Conservation (phyloP, 1,284 basidiomycete species). For the Taiwanofungus camphoratus region DNA sequence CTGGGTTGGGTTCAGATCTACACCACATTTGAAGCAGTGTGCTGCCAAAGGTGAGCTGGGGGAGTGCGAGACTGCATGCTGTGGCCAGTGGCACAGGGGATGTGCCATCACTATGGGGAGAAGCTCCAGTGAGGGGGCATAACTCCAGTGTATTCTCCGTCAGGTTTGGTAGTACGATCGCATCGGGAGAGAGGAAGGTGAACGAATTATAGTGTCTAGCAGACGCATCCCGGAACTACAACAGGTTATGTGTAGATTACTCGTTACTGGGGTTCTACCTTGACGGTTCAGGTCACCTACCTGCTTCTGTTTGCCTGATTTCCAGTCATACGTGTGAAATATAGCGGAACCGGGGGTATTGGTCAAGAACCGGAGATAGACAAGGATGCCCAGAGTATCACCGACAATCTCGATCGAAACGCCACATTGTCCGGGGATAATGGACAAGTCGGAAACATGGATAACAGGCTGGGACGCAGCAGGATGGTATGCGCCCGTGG, state of each 20-base stretch:
- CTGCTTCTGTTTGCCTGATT: constrained; percentile 31
- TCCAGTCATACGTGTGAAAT: constrained; percentile 40
- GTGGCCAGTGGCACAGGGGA: constrained; percentile 11
- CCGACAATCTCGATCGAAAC: constrained; percentile 45
- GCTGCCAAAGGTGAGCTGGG: constrained; percentile 7
- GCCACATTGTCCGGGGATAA: constrained; percentile 21
- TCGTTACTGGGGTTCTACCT: too few relatives aligned
- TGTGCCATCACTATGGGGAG: background rate
- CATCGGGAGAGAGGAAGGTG: constrained; percentile 34
- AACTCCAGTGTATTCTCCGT: constrained; percentile 18
- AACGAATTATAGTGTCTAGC: constrained; percentile 20
- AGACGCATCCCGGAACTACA: background rate
- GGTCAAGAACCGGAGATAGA: constrained; percentile 25
- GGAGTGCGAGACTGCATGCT: constrained; percentile 14
- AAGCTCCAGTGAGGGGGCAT: constrained; percentile 10
- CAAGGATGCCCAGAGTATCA: constrained; percentile 33
- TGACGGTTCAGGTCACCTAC: too few relatives aligned
- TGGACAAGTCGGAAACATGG: constrained; percentile 21
- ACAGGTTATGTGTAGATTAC: too few relatives aligned
- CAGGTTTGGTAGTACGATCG: constrained; percentile 28
- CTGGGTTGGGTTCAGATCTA: constrained; percentile 20
- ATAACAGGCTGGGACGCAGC: constrained; percentile 31
- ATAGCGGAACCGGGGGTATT: constrained; percentile 17
- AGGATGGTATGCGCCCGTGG: constrained; percentile 37
- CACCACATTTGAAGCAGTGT: constrained; percentile 18